Evolutionary conservation across 1,284 basidiomycete genomes (phyloP).

Genomic region (Sporisorium graminicola): DNA sequence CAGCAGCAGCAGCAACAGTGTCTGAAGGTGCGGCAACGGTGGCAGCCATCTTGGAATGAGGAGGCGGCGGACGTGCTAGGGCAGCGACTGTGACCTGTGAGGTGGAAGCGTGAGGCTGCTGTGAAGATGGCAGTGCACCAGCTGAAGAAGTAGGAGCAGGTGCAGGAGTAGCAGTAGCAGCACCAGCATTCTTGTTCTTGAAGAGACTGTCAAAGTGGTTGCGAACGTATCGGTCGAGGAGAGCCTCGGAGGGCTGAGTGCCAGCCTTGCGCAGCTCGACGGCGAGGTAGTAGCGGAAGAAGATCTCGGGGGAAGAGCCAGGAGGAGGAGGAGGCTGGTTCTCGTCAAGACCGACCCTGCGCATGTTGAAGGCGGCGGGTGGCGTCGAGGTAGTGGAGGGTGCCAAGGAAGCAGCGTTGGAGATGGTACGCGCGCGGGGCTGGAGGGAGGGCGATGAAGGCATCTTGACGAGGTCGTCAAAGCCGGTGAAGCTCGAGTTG

Average conservation of each 20-base stretch:
- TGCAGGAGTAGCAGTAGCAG: background rate
- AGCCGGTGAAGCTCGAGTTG: constrained; percentile 46
- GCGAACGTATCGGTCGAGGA: constrained; percentile 62
- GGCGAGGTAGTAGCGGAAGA: constrained; percentile 65
- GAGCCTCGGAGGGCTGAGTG: constrained; percentile 55
- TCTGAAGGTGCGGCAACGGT: constrained; percentile 1
- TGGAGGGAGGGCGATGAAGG: constrained; percentile 38
- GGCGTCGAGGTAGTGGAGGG: constrained; percentile 2
- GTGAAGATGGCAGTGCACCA: background rate
- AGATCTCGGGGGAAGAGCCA: constrained; percentile 53
- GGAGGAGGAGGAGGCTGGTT: constrained; percentile 56
- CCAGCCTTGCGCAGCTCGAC: constrained; percentile 63
- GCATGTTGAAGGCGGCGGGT: constrained; percentile 43
- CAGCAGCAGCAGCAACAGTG: too few relatives aligned
- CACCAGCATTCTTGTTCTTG: constrained; percentile 34
- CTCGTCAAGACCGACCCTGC: constrained; percentile 53
- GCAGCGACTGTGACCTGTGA: constrained; percentile 43
- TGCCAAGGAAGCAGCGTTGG: constrained; percentile 10
- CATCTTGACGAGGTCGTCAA: constrained; percentile 57
- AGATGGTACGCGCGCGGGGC: constrained; percentile 34
- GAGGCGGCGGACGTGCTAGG: constrained; percentile 25
- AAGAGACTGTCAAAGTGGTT: constrained; percentile 63
- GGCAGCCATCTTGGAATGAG: constrained; percentile 21
- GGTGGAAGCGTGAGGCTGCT: constrained; percentile 24
- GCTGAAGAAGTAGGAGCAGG: constrained; percentile 7